Evolutionary conservation across 805 yeast genomes (phyloP).

Genomic region (Blastobotrys chiropterorum): DNA sequence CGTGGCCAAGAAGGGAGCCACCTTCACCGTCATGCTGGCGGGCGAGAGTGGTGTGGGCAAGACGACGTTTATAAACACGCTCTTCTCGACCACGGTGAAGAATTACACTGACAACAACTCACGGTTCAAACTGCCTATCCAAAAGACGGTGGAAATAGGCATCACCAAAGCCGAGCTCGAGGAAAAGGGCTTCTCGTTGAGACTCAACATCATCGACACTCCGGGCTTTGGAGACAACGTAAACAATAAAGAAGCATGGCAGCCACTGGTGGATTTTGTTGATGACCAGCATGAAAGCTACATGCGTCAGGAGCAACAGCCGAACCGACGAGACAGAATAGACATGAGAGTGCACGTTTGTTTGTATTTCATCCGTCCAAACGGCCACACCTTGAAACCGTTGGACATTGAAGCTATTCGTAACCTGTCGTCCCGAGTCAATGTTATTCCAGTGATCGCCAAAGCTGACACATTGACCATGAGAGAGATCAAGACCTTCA

Average conservation of each 20-base stretch:
- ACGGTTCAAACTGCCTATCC: slow-evolving; percentile 34
- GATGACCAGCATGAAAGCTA: slow-evolving; percentile 69
- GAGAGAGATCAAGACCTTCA: slow-evolving; percentile 49
- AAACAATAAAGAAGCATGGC: slow-evolving; percentile 62
- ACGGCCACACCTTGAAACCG: slow-evolving; percentile 53
- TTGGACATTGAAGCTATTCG: slow-evolving; percentile 71
- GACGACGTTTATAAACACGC: slow-evolving; percentile 72
- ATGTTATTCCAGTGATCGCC: slow-evolving; percentile 74
- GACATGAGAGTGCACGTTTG: slow-evolving; percentile 82
- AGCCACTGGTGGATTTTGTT: slow-evolving; percentile 61
- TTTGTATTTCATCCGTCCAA: slow-evolving; percentile 72
- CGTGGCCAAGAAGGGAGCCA: slow-evolving; percentile 49
- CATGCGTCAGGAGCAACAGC: slow-evolving; percentile 75
- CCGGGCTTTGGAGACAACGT: slow-evolving; percentile 71
- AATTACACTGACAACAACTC: slow-evolving; percentile 35
- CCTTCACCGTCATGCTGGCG: slow-evolving; percentile 75
- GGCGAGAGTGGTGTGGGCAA: slow-evolving; percentile 81
- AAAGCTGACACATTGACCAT: slow-evolving; percentile 71
- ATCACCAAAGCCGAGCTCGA: slow-evolving; percentile 44
- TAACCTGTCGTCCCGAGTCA: slow-evolving; percentile 63
- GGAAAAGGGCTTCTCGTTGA: slow-evolving; percentile 54
- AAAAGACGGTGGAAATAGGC: slow-evolving; percentile 36
- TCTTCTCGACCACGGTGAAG: slow-evolving; percentile 52
- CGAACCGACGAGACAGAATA: slow-evolving; percentile 43
- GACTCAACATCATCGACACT: slow-evolving; percentile 62